Conservation (phyloP, 768 basidiomycete species). For the Mrakia hoshinonis region DNA sequence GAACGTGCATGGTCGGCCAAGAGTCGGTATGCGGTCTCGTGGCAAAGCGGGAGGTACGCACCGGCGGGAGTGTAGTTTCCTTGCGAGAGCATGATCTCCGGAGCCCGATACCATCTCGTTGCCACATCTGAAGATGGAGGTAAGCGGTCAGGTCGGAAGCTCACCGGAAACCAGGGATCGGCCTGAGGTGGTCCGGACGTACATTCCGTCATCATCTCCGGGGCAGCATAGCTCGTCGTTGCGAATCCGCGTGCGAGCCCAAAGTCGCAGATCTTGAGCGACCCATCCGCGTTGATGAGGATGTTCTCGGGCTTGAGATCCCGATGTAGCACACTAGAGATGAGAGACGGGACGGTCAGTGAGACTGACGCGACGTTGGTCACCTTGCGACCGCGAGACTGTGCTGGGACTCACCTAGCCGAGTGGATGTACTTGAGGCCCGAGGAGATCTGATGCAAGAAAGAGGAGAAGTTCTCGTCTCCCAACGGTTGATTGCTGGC, state of each 20-base stretch:
- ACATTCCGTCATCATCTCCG: conserved; percentile 97
- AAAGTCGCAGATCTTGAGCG: conserved; percentile 98
- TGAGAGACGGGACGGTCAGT: too few species aligned
- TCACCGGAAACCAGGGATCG: background rate
- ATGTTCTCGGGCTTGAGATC: conserved; percentile 87
- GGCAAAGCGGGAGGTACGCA: conserved; percentile 42
- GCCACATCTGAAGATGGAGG: conserved; percentile 53
- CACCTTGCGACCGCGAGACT: too few species aligned
- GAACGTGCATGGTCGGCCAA: background rate
- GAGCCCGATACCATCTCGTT: conserved; percentile 60
- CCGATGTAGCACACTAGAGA: conserved; percentile 86
- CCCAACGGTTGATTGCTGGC: background rate
- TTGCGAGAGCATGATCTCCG: conserved; percentile 47
- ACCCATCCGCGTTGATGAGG: conserved; percentile 96
- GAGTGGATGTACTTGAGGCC: conserved; percentile 69
- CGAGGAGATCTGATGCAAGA: conserved; percentile 13
- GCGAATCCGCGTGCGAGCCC: conserved; percentile 82
- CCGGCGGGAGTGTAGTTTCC: conserved; percentile 44
- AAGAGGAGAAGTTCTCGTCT: conserved; percentile 8
- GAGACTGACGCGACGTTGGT: too few species aligned
- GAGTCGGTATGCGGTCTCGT: background rate
- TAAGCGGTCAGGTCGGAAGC: background rate
- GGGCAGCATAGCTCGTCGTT: conserved; percentile 32
- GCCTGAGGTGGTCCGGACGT: conserved; percentile 35
- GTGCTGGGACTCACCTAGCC: too few species aligned